These are phyloP conservation scores for Mycena olivaceomarginata DNA, from an alignment of 768 basidiomycete species.

Conservation along the genomic window DNA sequence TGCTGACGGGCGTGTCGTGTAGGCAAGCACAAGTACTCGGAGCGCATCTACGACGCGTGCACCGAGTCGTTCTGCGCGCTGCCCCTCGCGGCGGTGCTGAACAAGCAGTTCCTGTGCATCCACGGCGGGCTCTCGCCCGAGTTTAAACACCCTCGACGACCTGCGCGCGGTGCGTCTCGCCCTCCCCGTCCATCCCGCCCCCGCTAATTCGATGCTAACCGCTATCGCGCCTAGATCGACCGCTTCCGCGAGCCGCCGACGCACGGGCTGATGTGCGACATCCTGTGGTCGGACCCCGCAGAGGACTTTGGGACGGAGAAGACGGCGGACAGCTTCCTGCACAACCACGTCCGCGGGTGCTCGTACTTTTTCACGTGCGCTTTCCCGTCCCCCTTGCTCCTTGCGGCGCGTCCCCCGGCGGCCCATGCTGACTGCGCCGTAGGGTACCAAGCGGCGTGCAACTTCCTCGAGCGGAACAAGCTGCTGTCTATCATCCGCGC, in stretches of 20 bases:
- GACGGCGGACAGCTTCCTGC: constrained; percentile 91
- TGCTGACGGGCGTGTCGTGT: constrained; percentile 19
- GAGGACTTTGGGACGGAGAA: constrained; percentile 99
- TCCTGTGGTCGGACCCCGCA: constrained; percentile 98
- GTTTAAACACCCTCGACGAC: constrained; percentile 95
- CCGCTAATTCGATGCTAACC: no score
- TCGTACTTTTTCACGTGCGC: constrained; percentile 90
- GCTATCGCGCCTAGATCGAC: constrained; percentile 78
- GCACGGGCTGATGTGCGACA: constrained; percentile 98
- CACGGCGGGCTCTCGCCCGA: constrained; percentile 98
- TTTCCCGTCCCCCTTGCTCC: constrained; percentile 7
- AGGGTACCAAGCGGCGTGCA: constrained; percentile 97
- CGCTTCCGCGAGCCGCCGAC: constrained; percentile 99
- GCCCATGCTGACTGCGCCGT: not conserved
- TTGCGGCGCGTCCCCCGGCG: not conserved
- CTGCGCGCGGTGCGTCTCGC: constrained; percentile 80
- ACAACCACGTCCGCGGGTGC: constrained; percentile 98
- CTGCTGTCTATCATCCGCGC: constrained; percentile 97
- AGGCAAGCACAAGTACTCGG: constrained; percentile 99
- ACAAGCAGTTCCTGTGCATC: constrained; percentile 99
- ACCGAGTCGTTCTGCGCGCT: constrained; percentile 98
- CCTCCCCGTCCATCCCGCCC: not conserved
- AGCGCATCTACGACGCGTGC: constrained; percentile 96
- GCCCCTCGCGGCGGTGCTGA: constrained; percentile 98
- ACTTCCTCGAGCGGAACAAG: constrained; percentile 98